A percentile compares a stretch with the other conserved stretches of the same genome.
Conservation (phyloP, 2,329 filamentous ascomycete genomes). For the Ceratocystis ficicola region DNA sequence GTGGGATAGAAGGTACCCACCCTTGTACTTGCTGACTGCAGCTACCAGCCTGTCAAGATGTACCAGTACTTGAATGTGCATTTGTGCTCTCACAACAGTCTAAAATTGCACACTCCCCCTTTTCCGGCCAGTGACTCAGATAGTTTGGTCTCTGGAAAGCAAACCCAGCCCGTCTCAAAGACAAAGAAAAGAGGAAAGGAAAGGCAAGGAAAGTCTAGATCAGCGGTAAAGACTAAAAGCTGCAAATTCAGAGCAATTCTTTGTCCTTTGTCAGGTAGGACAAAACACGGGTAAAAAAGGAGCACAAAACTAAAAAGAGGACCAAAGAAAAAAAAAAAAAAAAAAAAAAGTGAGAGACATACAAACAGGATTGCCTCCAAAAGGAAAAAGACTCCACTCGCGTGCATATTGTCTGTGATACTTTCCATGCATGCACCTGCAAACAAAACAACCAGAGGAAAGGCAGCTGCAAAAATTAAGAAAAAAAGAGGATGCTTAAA, state of each 20-base stretch:
- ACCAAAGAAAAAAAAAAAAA: background rate
- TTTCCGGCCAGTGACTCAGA: background rate
- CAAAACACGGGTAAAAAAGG: conserved; percentile 2
- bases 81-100: background rate
- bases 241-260: background rate
- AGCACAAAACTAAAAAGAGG: conserved; percentile 2
- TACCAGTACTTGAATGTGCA: background rate
- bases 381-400: conserved; percentile 2
- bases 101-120: background rate
- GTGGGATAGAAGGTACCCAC: background rate
- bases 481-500: background rate
- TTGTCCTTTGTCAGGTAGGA: conserved; percentile 9
- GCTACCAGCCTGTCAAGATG: background rate
- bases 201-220: too few species aligned
- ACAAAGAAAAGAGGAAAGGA: background rate
- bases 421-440: background rate
- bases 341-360: background rate
- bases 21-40: too few species aligned
- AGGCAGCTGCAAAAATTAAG: background rate
- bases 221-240: background rate
- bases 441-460: background rate
- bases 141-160: background rate
- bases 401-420: conserved; percentile 4
- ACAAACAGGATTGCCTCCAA: too few species aligned
- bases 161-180: background rate